These are phyloP conservation scores for Mortierella sp. DNA, from an alignment of 371 early-diverging fungal genomes.

Conservation along the genomic window DNA sequence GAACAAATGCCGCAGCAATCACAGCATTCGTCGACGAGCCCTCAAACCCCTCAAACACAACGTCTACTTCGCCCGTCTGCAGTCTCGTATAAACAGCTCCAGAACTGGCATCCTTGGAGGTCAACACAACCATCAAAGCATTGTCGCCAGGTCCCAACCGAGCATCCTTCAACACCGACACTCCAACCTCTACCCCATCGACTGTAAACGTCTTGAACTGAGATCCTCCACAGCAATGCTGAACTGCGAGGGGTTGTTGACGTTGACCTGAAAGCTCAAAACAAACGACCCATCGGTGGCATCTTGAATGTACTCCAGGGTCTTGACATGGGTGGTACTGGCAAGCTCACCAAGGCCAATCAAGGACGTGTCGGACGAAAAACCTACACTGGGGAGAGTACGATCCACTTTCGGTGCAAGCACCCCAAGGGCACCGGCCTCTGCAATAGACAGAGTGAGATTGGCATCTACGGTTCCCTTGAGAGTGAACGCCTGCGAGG, in stretches of 20 bases:
- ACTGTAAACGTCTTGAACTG: neutral
- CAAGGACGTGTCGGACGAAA: neutral
- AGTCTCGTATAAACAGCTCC: neutral
- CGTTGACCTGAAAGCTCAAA: neutral
- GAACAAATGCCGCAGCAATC: neutral
- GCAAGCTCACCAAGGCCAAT: neutral
- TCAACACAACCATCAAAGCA: neutral
- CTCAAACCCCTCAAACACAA: neutral
- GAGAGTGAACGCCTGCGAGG: neutral
- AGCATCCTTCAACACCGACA: neutral
- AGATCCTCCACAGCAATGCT: neutral
- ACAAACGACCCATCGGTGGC: neutral
- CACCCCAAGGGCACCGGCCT: neutral
- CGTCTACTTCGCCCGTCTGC: neutral
- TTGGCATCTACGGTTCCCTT: neutral
- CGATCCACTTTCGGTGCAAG: neutral
- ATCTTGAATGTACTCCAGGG: neutral
- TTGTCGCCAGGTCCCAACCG: neutral
- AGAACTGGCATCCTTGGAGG: too few relatives aligned
- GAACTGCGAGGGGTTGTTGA: neutral
- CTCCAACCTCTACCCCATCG: neutral
- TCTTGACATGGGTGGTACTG: neutral
- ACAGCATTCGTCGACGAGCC: neutral
- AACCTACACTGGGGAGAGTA: neutral
- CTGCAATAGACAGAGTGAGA: neutral